Percentiles rank a stretch among this genome's conserved stretches.
phyloP scores from a whole-genome alignment of 805 yeast species.

The Blastobotrys muscicola region DNA sequence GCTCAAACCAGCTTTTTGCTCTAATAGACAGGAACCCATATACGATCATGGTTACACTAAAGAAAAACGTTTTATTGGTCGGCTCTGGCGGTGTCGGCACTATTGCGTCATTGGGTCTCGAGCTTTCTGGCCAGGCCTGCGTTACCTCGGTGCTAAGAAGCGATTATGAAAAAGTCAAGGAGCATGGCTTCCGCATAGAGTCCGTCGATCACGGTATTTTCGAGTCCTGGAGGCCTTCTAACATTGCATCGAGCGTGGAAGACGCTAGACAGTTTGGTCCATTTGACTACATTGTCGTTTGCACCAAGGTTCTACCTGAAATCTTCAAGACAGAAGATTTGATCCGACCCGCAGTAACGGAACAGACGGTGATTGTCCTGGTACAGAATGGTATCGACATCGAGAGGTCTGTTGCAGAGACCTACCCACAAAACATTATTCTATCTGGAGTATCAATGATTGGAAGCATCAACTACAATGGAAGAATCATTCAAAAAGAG shows the following conservation, averaged over 20 bases:
- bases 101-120: conserved; percentile 58
- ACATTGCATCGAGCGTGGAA: conserved; percentile 29
- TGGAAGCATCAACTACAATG: conserved; percentile 47
- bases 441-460: conserved; percentile 58
- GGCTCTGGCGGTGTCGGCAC: conserved; percentile 89
- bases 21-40: background rate
- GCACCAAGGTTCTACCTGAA: conserved; percentile 62
- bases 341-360: conserved; percentile 40
- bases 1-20: too few species aligned
- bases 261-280: conserved; percentile 35
- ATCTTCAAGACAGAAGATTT: conserved; percentile 44
- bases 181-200: conserved; percentile 48
- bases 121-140: conserved; percentile 36
- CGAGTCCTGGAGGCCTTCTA: conserved; percentile 44
- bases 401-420: conserved; percentile 44
- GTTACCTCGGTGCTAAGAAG: conserved; percentile 60
- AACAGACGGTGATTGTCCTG: conserved; percentile 41
- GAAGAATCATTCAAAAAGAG: conserved; percentile 41
- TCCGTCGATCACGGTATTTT: conserved; percentile 55
- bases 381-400: conserved; percentile 61
- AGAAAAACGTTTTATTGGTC: conserved; percentile 44
- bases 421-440: conserved; percentile 41
- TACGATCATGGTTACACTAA: background rate
- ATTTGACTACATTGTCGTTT: conserved; percentile 51
- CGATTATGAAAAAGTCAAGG: conserved; percentile 44